Percentiles rank a stretch among this genome's conserved stretches.
Conservation (phyloP, 192 early-diverging fungal genomes). For the Umbelopsis vinacea region DNA sequence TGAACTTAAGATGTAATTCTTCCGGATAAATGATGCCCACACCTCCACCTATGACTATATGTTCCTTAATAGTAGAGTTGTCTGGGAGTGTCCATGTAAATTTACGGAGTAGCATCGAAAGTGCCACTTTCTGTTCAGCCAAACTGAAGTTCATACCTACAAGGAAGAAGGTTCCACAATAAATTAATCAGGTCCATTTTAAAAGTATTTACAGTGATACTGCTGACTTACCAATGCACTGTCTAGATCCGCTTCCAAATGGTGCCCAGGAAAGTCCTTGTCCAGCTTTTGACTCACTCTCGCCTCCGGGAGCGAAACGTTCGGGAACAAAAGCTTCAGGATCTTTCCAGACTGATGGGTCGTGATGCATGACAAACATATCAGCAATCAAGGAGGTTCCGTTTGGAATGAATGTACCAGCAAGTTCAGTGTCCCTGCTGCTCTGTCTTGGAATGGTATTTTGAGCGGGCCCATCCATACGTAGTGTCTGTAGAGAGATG, state of each 20-base stretch:
- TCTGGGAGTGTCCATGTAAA: slow-evolving; percentile 17
- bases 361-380: slow-evolving; percentile 13
- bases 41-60: not conserved
- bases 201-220: not conserved
- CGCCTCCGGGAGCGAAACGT: slow-evolving; percentile 21
- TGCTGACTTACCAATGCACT: not conserved
- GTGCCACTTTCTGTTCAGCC: slow-evolving; percentile 59
- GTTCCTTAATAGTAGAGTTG: slow-evolving; percentile 11
- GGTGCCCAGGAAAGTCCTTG: not conserved
- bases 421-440: slow-evolving; percentile 17
- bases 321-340: slow-evolving; percentile 23
- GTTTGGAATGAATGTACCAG: slow-evolving; percentile 27
- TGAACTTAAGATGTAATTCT: not conserved
- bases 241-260: too few species aligned
- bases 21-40: not conserved
- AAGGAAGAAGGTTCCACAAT: slow-evolving; percentile 28
- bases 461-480: not conserved
- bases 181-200: not conserved
- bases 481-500: not conserved
- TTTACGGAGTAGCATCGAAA: slow-evolving; percentile 43
- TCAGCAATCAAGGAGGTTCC: not conserved
- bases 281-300: slow-evolving; percentile 35
- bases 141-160: slow-evolving; percentile 68
- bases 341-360: not conserved
- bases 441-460: not conserved